Base-by-base conservation (phyloP, 768 basidiomycete genomes). In the Suillus variegatus region DNA sequence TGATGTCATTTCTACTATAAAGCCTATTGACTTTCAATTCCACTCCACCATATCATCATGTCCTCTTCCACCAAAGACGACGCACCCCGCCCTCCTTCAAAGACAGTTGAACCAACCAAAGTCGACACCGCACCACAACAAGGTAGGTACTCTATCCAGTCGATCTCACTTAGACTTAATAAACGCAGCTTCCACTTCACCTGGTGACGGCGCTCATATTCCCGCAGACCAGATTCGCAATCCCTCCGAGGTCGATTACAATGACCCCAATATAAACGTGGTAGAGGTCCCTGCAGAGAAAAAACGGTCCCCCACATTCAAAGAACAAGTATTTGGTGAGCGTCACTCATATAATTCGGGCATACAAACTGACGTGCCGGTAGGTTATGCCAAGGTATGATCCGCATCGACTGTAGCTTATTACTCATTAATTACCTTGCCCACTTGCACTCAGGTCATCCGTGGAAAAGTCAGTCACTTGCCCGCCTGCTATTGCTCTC, bases 321-420 rank as follows among this genome's bases (percentile, higher is more conserved):
- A 86, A 72, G 86, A 88, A 55, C 81, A 79, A 64, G 84, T 87
- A 9, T 82, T 87, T 55, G 87, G 87, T 86, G 66, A 32, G 80
- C 68, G 49, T 63, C 6, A 35, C 16, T 52, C 25, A 40, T 54
- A 10, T 18, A n/a, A 22, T 16, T 54, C 55, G 1, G 20, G 9
- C 25, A 14, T 28, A 9, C 9, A 22, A 18, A 52, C 36, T 63
- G 49, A 40, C 44, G 6, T 6, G 13, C n/a, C n/a, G n/a, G 3
- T 46, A 77, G 76, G 77, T 55, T 78, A 77, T 64, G 72, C 71
- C 9, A 71, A 55, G 74, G 76, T 77, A 61, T 66, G 68, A 36
- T 49, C 64, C 32, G 57, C n/a, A 41, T 10, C 36, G 20, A 28
- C 49, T 62, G 41, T 47, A 2, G 10, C 9, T 32, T 6, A 63